Base-by-base conservation (phyloP, 2,329 filamentous ascomycete genomes). In the Penicillium paneum region DNA sequence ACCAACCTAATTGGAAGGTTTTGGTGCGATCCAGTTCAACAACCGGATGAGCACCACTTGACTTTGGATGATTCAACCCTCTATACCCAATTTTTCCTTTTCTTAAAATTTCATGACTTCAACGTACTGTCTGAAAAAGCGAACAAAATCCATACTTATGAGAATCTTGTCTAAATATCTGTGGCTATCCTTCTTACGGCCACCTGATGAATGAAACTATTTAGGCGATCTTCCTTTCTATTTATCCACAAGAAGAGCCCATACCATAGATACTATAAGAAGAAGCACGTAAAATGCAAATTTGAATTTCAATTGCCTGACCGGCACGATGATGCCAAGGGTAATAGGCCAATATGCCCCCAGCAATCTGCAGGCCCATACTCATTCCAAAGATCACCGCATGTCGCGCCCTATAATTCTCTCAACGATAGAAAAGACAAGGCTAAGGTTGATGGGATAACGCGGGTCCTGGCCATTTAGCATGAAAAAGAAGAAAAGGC, bases 11-110 rank as follows among this genome's bases (percentile, higher is more conserved):
- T 32, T 42, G 57, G 55, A 58, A 58, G 54, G 54, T 57, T 45
- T 53, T 35, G 60, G 60, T 61, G 58, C 60, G 52, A 21, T 42
- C 53, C 56, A 58, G 52, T 46, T 44, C 42, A 46, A 45, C 54
- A 53, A 55, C 48, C 49, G 50, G 60, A 54, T 49, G 44, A 57
- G 54, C 58, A 60, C 52, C 44, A 53, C 52, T 46, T 55, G 61
- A 62, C 54, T 54, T 58, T 64, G 56, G 67, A 73, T 70, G 68
- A 71, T 73, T 73, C 71, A 73, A 74, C 71, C 71, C 68, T 72
- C 68, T 72, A 74, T 73, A 73, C 71, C 71, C 71, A 59, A 57
- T 50, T 59, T 64, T 57, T 60, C 57, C 53, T 61, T 39, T 60
- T 51, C 36, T 52, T 45, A 35, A 41, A 59, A 61, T 58, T 64